These are phyloP conservation scores for Trichoderma sp. DNA, from an alignment of 2,329 filamentous ascomycete species.

Conservation along the genomic window DNA sequence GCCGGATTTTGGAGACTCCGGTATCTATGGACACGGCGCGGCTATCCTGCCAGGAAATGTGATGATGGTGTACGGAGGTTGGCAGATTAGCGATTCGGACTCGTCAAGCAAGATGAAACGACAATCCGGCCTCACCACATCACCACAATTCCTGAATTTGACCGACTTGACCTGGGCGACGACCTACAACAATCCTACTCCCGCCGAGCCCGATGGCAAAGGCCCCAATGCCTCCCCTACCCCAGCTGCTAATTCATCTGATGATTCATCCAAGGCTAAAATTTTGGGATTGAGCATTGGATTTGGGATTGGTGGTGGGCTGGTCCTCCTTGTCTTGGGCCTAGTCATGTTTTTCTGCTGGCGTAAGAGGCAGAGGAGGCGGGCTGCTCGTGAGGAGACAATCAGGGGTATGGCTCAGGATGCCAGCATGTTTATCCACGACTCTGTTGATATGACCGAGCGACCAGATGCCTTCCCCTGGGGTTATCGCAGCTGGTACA, in stretches of 20 bases:
- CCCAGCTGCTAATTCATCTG: conserved; percentile 22
- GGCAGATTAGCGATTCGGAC: conserved; percentile 43
- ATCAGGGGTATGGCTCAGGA: conserved; percentile 51
- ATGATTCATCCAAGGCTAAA: conserved; percentile 26
- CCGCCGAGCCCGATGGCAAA: background rate
- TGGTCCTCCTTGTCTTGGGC: conserved; percentile 46
- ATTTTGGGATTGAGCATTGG: conserved; percentile 60
- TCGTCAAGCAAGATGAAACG: conserved; percentile 35
- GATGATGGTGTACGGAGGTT: conserved; percentile 66
- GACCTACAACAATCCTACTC: conserved; percentile 47
- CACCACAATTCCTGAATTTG: conserved; percentile 53
- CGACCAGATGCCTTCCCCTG: conserved; percentile 32
- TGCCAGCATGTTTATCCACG: conserved; percentile 43
- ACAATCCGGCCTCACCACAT: conserved; percentile 27
- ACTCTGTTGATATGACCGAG: conserved; percentile 48
- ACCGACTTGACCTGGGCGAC: conserved; percentile 54
- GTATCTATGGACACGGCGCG: conserved; percentile 63
- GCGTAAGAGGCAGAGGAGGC: conserved; percentile 41
- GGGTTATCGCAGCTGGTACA: conserved; percentile 43
- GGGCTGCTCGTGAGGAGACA: conserved; percentile 43
- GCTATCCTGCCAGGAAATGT: conserved; percentile 63
- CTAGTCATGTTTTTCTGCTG: conserved; percentile 50
- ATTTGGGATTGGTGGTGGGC: conserved; percentile 58
- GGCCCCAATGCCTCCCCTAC: conserved; percentile 26
- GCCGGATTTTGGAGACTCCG: conserved; percentile 42